These are phyloP conservation scores for Phytophthora lateralis DNA, from an alignment of 352 stramenopile species.

Conservation along the genomic window DNA sequence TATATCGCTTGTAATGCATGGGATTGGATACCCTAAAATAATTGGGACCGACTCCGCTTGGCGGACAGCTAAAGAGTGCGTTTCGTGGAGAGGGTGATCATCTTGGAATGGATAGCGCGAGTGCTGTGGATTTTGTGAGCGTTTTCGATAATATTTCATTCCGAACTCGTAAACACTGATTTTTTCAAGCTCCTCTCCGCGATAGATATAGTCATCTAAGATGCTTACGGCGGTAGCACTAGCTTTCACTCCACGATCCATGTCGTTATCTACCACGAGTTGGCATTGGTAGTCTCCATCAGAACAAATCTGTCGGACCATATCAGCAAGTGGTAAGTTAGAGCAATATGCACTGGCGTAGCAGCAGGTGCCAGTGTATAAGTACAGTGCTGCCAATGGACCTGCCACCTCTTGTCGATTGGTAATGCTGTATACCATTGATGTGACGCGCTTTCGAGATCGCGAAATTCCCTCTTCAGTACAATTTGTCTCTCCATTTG, in stretches of 20 bases:
- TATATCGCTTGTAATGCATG: not conserved
- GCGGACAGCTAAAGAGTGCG: not conserved
- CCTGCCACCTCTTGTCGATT: slow-evolving; percentile 3
- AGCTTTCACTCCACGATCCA: not conserved
- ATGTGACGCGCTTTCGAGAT: not conserved
- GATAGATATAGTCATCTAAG: not conserved
- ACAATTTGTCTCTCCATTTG: no score
- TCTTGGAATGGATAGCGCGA: not conserved
- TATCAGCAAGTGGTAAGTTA: not conserved
- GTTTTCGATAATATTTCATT: not conserved
- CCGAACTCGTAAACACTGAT: not conserved
- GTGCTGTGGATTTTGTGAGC: not conserved
- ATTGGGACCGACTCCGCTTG: not conserved
- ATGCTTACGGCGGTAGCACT: not conserved
- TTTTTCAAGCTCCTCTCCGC: not conserved
- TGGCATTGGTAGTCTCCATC: not conserved
- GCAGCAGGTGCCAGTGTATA: not conserved
- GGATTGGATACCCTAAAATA: not conserved
- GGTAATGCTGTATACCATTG: not conserved
- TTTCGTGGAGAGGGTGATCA: not conserved
- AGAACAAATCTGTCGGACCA: not conserved
- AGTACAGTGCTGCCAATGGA: not conserved
- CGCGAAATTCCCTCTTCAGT: not conserved
- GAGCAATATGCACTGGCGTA: not conserved
- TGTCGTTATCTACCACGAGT: not conserved